Conservation (phyloP, 768 basidiomycete species). For the Hebeloma cylindrosporum region DNA sequence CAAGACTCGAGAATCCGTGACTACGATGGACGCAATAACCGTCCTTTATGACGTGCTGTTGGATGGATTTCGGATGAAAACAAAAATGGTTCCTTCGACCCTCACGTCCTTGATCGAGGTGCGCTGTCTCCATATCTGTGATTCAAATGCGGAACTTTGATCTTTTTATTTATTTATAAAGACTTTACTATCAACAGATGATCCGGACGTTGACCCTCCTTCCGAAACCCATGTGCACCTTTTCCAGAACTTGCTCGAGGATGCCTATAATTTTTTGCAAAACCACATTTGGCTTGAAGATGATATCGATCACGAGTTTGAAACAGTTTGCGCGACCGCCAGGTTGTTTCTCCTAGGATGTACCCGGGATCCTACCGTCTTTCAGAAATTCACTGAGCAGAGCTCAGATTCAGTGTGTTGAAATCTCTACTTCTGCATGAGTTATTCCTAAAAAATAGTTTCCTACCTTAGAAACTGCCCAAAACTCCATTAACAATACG, state of each 20-base stretch:
- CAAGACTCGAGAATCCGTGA: slow-evolving; percentile 28
- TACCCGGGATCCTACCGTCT: slow-evolving; percentile 40
- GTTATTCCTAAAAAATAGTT: not conserved
- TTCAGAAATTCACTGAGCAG: slow-evolving; percentile 37
- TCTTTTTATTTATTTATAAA: slow-evolving; percentile 8
- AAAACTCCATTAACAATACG: slow-evolving; percentile 43
- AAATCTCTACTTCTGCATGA: not conserved
- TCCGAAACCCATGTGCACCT: slow-evolving; percentile 31
- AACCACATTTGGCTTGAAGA: slow-evolving; percentile 46
- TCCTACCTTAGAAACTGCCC: slow-evolving; percentile 33
- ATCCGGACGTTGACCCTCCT: slow-evolving; percentile 27
- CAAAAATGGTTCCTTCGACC: slow-evolving; percentile 47
- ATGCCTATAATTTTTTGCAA: slow-evolving; percentile 55
- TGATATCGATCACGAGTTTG: slow-evolving; percentile 51
- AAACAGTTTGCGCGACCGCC: slow-evolving; percentile 49
- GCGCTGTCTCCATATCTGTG: not conserved
- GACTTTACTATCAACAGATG: slow-evolving; percentile 31
- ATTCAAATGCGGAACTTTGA: not conserved
- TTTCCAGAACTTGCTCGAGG: slow-evolving; percentile 44
- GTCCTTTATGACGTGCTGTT: slow-evolving; percentile 51
- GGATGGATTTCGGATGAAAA: slow-evolving; percentile 55
- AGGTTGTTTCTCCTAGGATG: slow-evolving; percentile 53
- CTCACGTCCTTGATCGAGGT: slow-evolving; percentile 58
- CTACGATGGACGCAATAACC: slow-evolving; percentile 31
- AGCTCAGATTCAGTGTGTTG: slow-evolving; percentile 12